Evolutionary conservation across 2,329 filamentous ascomycete genomes (phyloP), one percentile per base, ranked within the genome.

Genomic region (Truncatella angustata): DNA sequence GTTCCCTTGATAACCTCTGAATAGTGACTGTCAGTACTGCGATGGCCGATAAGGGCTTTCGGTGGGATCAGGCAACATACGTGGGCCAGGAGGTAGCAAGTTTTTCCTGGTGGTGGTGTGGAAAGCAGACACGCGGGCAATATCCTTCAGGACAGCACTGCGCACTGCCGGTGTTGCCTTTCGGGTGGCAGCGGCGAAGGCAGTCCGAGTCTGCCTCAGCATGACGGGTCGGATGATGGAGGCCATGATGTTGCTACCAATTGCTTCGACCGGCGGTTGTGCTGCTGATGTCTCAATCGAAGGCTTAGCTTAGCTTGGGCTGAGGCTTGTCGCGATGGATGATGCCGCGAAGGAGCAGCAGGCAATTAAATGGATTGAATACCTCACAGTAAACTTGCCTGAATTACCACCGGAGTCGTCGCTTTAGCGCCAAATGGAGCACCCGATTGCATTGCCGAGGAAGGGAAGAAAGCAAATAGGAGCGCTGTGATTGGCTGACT

Each of bases 11-110:
- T 81, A 52, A 78, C 74, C 79, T 93, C 88, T 92, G 68, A 62
- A 55, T 56, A 57, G 28, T 54, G 57, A 21, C 45, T 39, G 66
- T 82, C 76, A 85, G 81, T 68, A 9, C 12, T 12, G 16, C 26
- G 16, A 11, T 18, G 11, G 36, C 7, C 24, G 21, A 32, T 26
- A 47, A 20, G 11, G 14, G 7, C 53, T 23, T 4, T 10, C 14
- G 3, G 20, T 42, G 46, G 24, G 16, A 14, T 11, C 16, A 45
- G 30, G 28, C 26, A 34, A 81, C 88, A 75, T 79, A 94, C 91
- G 94, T 66, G 92, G 91, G 60, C 88, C 82, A 51, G 91, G 86
- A 54, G 93, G 91, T 53, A 99, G 81, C 66, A 93, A 87, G 67
- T 81, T 79, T 71, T 84, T 82, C 73, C 83, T 82, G 72, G 84